Evolutionary conservation across 2,329 filamentous ascomycete genomes (phyloP).

Genomic region (Cordyceps cateniannulata): DNA sequence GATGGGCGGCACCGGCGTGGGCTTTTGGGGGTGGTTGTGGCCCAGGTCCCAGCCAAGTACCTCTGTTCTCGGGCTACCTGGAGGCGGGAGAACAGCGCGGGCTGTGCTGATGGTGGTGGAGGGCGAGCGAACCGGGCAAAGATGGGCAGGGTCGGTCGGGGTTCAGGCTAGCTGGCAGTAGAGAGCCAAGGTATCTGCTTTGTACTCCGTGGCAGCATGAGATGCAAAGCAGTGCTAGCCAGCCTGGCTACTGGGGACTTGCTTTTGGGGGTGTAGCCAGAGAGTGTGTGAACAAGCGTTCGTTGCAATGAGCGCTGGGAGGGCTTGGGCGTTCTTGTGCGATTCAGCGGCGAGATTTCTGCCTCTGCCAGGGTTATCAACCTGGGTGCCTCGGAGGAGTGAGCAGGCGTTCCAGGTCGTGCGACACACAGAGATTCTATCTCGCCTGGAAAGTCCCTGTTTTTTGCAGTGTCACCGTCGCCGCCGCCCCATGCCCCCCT

Average conservation of each 20-base stretch:
- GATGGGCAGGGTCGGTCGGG: not conserved
- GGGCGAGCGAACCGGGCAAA: not conserved
- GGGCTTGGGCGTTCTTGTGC: not conserved
- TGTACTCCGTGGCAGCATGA: not conserved
- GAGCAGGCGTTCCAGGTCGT: not conserved
- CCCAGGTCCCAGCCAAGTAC: not conserved
- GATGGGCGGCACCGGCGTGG: not conserved
- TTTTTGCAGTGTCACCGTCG: not conserved
- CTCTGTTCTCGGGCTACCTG: not conserved
- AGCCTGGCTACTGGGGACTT: not conserved
- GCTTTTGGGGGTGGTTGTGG: not conserved
- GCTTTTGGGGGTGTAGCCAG: not conserved
- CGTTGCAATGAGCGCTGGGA: not conserved
- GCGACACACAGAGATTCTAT: not conserved
- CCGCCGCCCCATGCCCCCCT: slow-evolving; percentile 1
- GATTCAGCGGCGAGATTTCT: not conserved
- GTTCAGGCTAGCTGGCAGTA: not conserved
- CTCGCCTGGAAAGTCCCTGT: not conserved
- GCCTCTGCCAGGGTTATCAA: not conserved
- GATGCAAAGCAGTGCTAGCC: not conserved
- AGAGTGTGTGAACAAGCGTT: not conserved
- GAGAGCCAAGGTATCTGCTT: not conserved
- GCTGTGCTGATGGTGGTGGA: no score
- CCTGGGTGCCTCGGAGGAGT: not conserved
- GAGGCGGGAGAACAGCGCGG: not conserved